Evolutionary conservation across 2,329 filamentous ascomycete genomes (phyloP), one percentile per base, ranked within the genome.

Genomic region (Pseudocercospora fuligena): DNA sequence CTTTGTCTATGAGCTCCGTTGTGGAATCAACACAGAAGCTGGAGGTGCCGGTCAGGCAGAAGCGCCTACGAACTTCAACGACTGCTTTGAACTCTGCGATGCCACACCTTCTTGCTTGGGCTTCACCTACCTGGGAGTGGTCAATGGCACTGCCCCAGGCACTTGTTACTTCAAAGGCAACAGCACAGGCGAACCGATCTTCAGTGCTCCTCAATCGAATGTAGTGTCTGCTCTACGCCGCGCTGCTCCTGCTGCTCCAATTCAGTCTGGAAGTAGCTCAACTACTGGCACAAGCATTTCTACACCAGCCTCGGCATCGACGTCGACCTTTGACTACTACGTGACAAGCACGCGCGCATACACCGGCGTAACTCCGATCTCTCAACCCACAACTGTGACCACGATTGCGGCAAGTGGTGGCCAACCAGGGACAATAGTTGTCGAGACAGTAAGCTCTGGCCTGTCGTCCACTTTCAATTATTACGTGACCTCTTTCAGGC

Each of bases 71-170:
- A 60, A 59, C 8, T 70, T 67, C 61, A 63, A 71, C 60, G 70
- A 73, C 16, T 75, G 73, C 49, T 73, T 74, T 63, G 61, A 46
- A 7, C 61, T 71, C 11, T 74, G 73, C 59, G 71, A 73, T 40
- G 51, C 25, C 43, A 60, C 59, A 9, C 19, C 65, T 3, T 66
- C 60, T n/a, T 75, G 73, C 63, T 68, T 64, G 14, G 73, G 65
- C 2, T 73, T 70, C 65, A 69, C 65, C 2, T 75, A 72, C 59
- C 57, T 66, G 1, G 69, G 71, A 19, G 68, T 68, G 14, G 65
- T 64, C 12, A 69, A 72, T 53, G 72, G 73, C 12, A 64, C 62
- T 25, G 73, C 73, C 29, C 61, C 67, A 12, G 73, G 73, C n/a
- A 71, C 64, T 7, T 75, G 73, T 54, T 72, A 66, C 60, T 61